Conservation (phyloP, 306 rosid genomes). For the Sesbania bispinosa region DNA sequence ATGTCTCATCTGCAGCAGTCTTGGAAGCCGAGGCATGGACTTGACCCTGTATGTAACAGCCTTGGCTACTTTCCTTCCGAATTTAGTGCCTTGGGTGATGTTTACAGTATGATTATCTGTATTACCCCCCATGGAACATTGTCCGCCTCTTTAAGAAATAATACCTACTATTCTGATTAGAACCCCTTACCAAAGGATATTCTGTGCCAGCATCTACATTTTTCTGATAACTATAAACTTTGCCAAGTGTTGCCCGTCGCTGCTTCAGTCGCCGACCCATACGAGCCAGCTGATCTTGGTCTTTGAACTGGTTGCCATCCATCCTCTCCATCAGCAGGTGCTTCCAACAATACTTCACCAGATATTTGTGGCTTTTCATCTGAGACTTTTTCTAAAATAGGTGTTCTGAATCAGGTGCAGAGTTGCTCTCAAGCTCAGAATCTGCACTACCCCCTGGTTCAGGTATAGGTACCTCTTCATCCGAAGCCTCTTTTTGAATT, state of each 20-base stretch:
- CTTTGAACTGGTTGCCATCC: constrained; percentile 99
- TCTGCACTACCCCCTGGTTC: constrained; percentile 40
- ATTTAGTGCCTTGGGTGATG: constrained; percentile 70
- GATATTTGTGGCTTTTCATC: constrained; percentile 47
- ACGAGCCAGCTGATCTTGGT: constrained; percentile 81
- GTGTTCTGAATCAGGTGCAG: constrained; percentile 50
- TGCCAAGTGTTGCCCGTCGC: constrained; percentile 76
- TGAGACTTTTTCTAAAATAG: constrained; percentile 38
- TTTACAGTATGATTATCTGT: constrained; percentile 55
- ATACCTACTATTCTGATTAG: constrained; percentile 55
- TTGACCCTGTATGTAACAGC: constrained; percentile 85
- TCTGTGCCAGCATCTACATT: constrained; percentile 54
- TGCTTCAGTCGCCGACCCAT: constrained; percentile 77
- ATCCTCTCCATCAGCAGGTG: constrained; percentile 72
- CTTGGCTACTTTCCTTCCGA: constrained; percentile 76
- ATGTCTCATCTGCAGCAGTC: constrained; percentile 37
- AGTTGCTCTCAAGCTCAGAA: constrained; percentile 50
- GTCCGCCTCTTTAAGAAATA: constrained; percentile 77
- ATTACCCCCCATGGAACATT: constrained; percentile 60
- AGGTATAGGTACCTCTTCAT: constrained; percentile 58
- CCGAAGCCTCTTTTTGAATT: constrained; percentile 61
- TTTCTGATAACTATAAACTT: constrained; percentile 73
- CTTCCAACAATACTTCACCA: constrained; percentile 53
- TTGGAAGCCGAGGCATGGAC: constrained; percentile 53
- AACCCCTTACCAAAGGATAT: constrained; percentile 45